Conservation (phyloP, 2,329 filamentous ascomycete species). For the Emergomyces pasteurianus region DNA sequence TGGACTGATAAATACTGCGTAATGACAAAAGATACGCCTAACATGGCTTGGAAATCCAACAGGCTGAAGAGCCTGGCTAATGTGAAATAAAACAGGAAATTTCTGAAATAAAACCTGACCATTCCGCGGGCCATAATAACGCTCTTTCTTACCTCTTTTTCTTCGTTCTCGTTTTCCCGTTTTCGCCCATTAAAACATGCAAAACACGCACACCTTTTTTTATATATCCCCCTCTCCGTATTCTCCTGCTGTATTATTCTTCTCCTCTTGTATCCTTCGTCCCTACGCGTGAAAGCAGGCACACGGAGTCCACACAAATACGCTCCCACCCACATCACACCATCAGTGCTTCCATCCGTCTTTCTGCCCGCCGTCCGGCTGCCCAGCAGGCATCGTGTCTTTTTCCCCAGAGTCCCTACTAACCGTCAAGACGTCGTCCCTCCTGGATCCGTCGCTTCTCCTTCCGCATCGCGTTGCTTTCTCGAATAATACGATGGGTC, state of each 20-base stretch:
- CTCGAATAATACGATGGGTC: slow-evolving; percentile 30
- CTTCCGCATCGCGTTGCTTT: slow-evolving; percentile 12
- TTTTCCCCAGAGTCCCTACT: slow-evolving; percentile 8
- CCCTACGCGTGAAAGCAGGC: background rate
- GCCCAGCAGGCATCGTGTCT: slow-evolving; percentile 5
- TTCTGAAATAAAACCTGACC: background rate
- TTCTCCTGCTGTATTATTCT: background rate
- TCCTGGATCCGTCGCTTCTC: slow-evolving; percentile 11
- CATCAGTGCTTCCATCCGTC: background rate
- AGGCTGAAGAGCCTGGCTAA: background rate
- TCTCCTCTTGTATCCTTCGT: background rate
- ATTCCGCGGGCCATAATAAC: background rate
- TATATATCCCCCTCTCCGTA: background rate
- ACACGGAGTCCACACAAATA: too few relatives aligned
- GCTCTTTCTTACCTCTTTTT: background rate
- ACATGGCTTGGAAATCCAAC: background rate
- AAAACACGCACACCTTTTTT: background rate
- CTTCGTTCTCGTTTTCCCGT: background rate
- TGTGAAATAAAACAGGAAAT: background rate
- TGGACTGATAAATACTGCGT: slow-evolving; percentile 1
- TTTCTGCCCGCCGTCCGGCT: background rate
- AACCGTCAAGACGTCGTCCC: slow-evolving; percentile 11
- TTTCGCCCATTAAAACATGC: background rate
- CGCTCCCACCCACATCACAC: background rate
- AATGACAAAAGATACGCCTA: slow-evolving; percentile 1